These are phyloP conservation scores for Neophaeococcomyces mojaviensis DNA, from an alignment of 2,329 filamentous ascomycete genomes.

Conservation along the genomic window DNA sequence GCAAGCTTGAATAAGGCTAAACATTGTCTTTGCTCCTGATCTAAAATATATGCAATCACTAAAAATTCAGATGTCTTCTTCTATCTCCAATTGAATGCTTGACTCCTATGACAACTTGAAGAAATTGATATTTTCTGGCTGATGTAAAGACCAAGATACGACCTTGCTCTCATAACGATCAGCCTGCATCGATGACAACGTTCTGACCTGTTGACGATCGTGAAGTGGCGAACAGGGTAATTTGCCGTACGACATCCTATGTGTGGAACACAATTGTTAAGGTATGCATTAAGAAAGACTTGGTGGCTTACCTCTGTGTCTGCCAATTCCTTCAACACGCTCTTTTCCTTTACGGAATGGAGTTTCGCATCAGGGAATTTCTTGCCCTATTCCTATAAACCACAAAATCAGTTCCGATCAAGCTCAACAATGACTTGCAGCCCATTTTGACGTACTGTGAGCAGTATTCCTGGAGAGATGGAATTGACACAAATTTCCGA, in stretches of 20 bases:
- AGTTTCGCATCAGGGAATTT: conserved; percentile 8
- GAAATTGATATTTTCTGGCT: too few relatives aligned
- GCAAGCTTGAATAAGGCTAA: too few relatives aligned
- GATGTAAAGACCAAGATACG: too few relatives aligned
- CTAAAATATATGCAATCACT: too few relatives aligned
- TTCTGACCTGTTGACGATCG: conserved; percentile 11
- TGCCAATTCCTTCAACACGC: conserved; percentile 5
- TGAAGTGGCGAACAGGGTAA: conserved; percentile 1
- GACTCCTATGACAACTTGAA: too few relatives aligned
- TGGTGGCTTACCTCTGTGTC: conserved; percentile 11
- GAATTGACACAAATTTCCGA: conserved; percentile 57
- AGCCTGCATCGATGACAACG: conserved; percentile 9
- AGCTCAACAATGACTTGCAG: too few relatives aligned
- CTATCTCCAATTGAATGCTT: too few relatives aligned
- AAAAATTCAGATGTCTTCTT: too few relatives aligned
- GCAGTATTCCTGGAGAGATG: conserved; percentile 54
- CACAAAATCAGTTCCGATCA: not conserved
- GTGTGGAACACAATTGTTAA: not conserved
- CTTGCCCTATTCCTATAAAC: conserved; percentile 45
- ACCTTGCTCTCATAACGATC: too few relatives aligned
- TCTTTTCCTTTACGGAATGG: not conserved
- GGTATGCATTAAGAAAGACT: not conserved
- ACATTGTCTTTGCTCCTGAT: too few relatives aligned
- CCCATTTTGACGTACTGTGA: conserved; percentile 35
- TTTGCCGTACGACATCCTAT: conserved; percentile 22